Percentiles rank a stretch among this genome's conserved stretches.
phyloP scores from a whole-genome alignment of 257 asterid species.

The Asclepias syriaca region DNA sequence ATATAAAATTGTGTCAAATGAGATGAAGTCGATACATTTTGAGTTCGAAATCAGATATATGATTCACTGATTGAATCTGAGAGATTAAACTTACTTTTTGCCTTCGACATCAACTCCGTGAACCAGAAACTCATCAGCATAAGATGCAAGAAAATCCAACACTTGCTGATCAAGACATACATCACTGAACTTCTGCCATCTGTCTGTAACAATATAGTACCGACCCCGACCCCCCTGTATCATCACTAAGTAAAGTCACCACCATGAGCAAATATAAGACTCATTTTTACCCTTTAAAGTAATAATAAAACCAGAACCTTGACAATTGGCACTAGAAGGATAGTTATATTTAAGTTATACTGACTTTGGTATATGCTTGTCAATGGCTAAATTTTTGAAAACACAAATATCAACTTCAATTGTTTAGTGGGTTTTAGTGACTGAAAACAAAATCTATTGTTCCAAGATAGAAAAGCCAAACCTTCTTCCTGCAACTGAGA shows the following conservation, averaged over 20 bases:
- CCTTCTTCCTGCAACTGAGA: constrained; percentile 97
- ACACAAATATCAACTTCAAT: neutral
- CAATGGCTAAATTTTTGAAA: neutral
- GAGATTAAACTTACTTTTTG: constrained; percentile 52
- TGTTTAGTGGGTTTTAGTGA: neutral
- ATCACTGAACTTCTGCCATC: constrained; percentile 93
- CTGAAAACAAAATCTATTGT: constrained; percentile 3
- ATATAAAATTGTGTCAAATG: neutral
- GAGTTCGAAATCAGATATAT: neutral
- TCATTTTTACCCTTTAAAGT: too few species aligned
- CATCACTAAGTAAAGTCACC: constrained; percentile 19
- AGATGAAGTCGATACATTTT: neutral
- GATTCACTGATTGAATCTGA: neutral
- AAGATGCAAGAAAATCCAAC: constrained; percentile 57
- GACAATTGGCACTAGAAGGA: neutral
- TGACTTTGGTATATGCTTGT: neutral
- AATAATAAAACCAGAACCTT: neutral
- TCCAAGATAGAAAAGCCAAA: constrained; percentile 21
- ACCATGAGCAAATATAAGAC: neutral
- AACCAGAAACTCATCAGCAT: constrained; percentile 91
- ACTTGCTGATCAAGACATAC: constrained; percentile 71
- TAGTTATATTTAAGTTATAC: neutral
- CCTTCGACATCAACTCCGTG: constrained; percentile 99
- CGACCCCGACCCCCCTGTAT: constrained; percentile 48
- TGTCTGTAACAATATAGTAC: constrained; percentile 87